Evolutionary conservation across 257 asterid genomes (phyloP).

Genomic region (Solanum neorickii): DNA sequence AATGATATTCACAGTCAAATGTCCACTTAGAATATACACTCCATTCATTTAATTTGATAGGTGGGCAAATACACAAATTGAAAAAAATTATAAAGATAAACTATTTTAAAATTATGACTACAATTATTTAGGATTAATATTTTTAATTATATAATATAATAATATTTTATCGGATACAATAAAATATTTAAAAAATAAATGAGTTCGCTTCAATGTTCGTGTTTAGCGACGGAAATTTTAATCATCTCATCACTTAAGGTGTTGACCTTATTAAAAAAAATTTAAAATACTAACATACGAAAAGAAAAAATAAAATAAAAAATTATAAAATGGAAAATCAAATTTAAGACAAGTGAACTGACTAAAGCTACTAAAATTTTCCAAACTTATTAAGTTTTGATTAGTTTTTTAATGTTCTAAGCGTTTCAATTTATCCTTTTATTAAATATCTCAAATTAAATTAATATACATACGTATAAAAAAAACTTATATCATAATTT

Average conservation of each 20-base stretch:
- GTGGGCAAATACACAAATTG: neutral
- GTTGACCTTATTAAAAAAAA: neutral
- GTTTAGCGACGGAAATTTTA: neutral
- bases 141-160: neutral
- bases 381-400: neutral
- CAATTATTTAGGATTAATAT: neutral
- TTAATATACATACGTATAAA: too few species aligned
- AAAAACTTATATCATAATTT: neutral
- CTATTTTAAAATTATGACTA: neutral
- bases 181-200: neutral
- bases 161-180: neutral
- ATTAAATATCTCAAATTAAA: neutral
- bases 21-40: neutral
- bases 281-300: too few species aligned
- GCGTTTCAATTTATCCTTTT: too few species aligned
- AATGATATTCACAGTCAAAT: neutral
- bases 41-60: neutral
- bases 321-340: neutral
- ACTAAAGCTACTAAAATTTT: neutral
- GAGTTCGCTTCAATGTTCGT: neutral
- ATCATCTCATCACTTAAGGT: neutral
- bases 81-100: neutral
- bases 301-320: too few species aligned
- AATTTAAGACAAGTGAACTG: neutral
- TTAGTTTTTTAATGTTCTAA: too few species aligned